These are phyloP conservation scores for Onygenales sp. DNA, from an alignment of 2,329 filamentous ascomycete genomes.

Conservation along the genomic window DNA sequence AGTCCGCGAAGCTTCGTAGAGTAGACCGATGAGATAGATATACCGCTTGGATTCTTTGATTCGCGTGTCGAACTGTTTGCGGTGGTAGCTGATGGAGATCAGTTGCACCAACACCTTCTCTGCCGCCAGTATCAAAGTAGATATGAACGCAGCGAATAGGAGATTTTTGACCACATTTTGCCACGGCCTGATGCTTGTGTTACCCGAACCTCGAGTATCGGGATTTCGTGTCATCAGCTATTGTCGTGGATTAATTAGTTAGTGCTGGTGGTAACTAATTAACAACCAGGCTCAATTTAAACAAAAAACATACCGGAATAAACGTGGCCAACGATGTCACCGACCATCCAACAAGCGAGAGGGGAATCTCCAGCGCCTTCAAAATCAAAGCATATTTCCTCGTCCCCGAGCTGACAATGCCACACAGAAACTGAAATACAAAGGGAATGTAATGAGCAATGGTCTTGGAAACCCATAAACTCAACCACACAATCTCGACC, in stretches of 20 bases:
- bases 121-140: constrained; percentile 46
- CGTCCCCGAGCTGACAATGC: constrained; percentile 55
- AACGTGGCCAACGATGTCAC: constrained; percentile 52
- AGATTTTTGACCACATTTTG: constrained; percentile 47
- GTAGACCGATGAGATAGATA: constrained; percentile 66
- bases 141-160: constrained; percentile 49
- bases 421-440: constrained; percentile 52
- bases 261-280: not conserved
- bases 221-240: constrained; percentile 38
- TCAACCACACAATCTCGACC: constrained; percentile 56
- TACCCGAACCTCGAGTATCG: constrained; percentile 19
- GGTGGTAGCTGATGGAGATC: constrained; percentile 60
- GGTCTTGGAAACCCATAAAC: constrained; percentile 54
- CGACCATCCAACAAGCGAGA: constrained; percentile 53
- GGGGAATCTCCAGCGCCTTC: constrained; percentile 48
- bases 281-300: not conserved
- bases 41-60: constrained; percentile 90
- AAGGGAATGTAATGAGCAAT: constrained; percentile 49
- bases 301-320: constrained; percentile 34
- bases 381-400: constrained; percentile 55
- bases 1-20: constrained; percentile 82
- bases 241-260: constrained; percentile 4
- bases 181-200: constrained; percentile 38
- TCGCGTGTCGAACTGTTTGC: constrained; percentile 54
- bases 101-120: constrained; percentile 55